Conservation (phyloP, 768 basidiomycete genomes). For the Tricholoma terreum region DNA sequence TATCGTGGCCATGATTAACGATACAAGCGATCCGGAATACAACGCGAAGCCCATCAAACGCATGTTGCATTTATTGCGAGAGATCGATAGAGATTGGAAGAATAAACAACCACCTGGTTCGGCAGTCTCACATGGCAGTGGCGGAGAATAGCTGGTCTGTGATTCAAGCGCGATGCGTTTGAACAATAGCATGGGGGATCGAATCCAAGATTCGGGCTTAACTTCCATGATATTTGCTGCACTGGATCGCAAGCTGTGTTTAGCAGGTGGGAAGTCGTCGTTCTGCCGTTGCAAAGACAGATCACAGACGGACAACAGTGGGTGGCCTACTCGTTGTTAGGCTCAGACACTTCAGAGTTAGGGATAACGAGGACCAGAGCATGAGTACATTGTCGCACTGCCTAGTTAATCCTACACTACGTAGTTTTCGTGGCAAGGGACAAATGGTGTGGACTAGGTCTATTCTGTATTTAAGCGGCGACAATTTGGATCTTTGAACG, state of each 20-base stretch:
- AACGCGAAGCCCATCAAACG: constrained; percentile 45
- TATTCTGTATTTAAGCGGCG: constrained; percentile 29
- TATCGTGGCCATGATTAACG: constrained; percentile 50
- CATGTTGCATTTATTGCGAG: constrained; percentile 47
- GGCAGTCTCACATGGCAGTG: not conserved
- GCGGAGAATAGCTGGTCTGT: not conserved
- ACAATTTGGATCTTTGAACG: constrained; percentile 23
- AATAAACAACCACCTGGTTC: constrained; percentile 21
- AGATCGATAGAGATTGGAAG: constrained; percentile 45
- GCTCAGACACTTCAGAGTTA: too few species aligned
- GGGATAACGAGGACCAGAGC: too few species aligned
- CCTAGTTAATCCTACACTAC: too few species aligned
- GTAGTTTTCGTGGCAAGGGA: too few species aligned
- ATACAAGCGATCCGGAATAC: constrained; percentile 37
- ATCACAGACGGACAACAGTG: too few species aligned
- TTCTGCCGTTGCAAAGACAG: too few species aligned
- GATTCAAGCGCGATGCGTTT: not conserved
- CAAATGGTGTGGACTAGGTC: too few species aligned
- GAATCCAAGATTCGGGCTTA: not conserved
- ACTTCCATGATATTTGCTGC: not conserved
- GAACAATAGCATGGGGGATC: not conserved
- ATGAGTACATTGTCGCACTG: too few species aligned
- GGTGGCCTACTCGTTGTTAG: too few species aligned
- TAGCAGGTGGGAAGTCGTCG: too few species aligned
- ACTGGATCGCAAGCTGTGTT: not conserved